Conservation (phyloP, 176 grass and related monocot species). For the Musa troglodytarum region DNA sequence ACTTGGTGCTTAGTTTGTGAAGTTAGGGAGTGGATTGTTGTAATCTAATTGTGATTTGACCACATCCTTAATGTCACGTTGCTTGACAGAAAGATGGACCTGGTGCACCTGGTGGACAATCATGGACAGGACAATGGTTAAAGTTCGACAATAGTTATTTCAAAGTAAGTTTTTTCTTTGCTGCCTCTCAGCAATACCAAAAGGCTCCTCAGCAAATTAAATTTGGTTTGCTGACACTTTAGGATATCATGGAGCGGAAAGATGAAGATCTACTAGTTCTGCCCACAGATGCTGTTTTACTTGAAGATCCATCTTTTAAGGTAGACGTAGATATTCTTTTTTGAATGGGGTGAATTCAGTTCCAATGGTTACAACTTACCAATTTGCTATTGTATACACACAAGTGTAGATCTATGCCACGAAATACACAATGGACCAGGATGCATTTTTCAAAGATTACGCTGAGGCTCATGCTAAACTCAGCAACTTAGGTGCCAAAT, state of each 20-base stretch:
- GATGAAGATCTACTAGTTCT: constrained; percentile 85
- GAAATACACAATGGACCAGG: constrained; percentile 64
- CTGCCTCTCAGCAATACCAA: not conserved
- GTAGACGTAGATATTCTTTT: constrained; percentile 28
- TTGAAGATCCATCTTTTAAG: constrained; percentile 86
- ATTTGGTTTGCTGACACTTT: constrained; percentile 18
- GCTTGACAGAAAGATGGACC: constrained; percentile 77
- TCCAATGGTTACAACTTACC: not conserved
- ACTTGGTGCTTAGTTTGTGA: not conserved
- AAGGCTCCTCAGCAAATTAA: not conserved
- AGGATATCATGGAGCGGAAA: constrained; percentile 87
- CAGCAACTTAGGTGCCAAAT: constrained; percentile 74
- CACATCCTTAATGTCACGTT: not conserved
- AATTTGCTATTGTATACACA: not conserved
- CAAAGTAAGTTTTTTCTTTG: constrained; percentile 32
- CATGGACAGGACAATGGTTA: constrained; percentile 91
- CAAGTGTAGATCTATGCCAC: constrained; percentile 53
- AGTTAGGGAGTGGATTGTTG: not conserved
- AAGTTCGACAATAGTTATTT: constrained; percentile 96
- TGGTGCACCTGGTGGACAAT: constrained; percentile 96
- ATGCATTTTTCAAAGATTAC: constrained; percentile 84
- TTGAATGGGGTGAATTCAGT: not conserved
- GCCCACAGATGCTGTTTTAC: constrained; percentile 83
- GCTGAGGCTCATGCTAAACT: constrained; percentile 90
- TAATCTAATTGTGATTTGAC: not conserved